Evolutionary conservation across 148 eudicot species (phyloP), one percentile per base, ranked within the genome.

Genomic region (Spergularia bocconei): DNA sequence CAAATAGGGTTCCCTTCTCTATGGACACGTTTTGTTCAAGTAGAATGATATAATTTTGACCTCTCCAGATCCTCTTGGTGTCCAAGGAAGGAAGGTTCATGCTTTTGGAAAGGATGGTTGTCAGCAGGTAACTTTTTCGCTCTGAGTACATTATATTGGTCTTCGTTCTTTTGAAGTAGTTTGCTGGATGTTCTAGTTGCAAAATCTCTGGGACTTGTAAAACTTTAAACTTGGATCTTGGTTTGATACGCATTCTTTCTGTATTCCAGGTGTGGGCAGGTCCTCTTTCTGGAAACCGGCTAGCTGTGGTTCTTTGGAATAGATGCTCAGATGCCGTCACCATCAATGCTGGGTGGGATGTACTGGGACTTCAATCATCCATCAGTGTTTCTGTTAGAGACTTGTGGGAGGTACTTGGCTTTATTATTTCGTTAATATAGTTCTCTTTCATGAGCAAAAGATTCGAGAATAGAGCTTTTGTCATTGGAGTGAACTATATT

Each of bases 51-150:
- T 41, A 60, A 65, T 25, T 38, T 52, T 57, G 48, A 56, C 38
- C 14, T 53, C 70, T 63, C 54, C 84, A 95, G 99, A 95, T 80
- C 77, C 86, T 70, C 97, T 92, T 56, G 99, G 97, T 54, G 85
- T 95, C 79, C 99, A 95, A 84, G 99, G 99, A 77, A 88, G 99
- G 81, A 95, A 89, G 86, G 87, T 92, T 62, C 74, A 87, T 61
- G 84, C 78, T 38, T 77, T 87, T 7, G 99, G 94, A 56, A 71
- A 65, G 23, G 79, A 89, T 70, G 87, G 78, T 71, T 95, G 99
- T 82, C 87, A 39, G 51, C 97, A 95, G 91, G 99, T 94, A 81
- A 55, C 70, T 61, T 77, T 19, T 61, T 70, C 51, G 52, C 48
- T 71, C 19, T 11, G 14, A 9, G 6, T 44, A 44, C 3, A 5